A percentile compares a stretch with the other conserved stretches of the same genome.
These are phyloP conservation scores for Telopea speciosissima DNA, from an alignment of 177 flowering plant genomes.

Conservation along the genomic window DNA sequence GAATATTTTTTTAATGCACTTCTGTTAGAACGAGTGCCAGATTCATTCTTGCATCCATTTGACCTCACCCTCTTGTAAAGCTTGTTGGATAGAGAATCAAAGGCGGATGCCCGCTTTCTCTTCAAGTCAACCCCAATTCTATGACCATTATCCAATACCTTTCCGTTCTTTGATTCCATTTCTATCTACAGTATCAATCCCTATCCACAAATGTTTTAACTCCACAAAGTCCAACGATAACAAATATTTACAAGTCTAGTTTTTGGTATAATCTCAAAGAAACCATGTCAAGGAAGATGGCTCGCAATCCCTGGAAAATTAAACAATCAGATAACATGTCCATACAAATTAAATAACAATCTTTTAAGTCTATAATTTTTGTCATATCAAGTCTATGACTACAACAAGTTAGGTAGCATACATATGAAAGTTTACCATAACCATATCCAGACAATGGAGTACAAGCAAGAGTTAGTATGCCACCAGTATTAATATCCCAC, in stretches of 20 bases:
- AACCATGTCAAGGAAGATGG: conserved; percentile 17
- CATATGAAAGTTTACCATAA: neutral
- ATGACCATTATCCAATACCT: conserved; percentile 52
- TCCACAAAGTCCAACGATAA: conserved; percentile 18
- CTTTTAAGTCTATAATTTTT: too few relatives aligned
- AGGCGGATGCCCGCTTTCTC: conserved; percentile 38
- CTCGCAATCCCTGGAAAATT: conserved; percentile 18
- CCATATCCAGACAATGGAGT: too few relatives aligned
- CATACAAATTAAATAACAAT: neutral
- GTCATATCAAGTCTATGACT: neutral
- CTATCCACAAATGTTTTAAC: conserved; percentile 25
- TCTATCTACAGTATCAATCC: conserved; percentile 35
- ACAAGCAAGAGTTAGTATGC: too few relatives aligned
- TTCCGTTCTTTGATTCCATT: conserved; percentile 55
- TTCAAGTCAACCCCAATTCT: conserved; percentile 30
- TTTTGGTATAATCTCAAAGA: conserved; percentile 13
- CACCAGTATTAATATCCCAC: too few relatives aligned
- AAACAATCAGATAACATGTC: conserved; percentile 4
- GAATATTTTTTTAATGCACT: conserved; percentile 44
- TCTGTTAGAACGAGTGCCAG: conserved; percentile 22
- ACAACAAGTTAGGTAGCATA: neutral
- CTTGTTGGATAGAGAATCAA: conserved; percentile 21
- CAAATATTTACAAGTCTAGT: neutral
- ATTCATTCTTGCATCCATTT: conserved; percentile 31
- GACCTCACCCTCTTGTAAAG: conserved; percentile 42